Percentiles rank a stretch among this genome's conserved stretches.
These are phyloP conservation scores for Stenogyne calaminthoides DNA, from an alignment of 305 asterid genomes.

Conservation along the genomic window DNA sequence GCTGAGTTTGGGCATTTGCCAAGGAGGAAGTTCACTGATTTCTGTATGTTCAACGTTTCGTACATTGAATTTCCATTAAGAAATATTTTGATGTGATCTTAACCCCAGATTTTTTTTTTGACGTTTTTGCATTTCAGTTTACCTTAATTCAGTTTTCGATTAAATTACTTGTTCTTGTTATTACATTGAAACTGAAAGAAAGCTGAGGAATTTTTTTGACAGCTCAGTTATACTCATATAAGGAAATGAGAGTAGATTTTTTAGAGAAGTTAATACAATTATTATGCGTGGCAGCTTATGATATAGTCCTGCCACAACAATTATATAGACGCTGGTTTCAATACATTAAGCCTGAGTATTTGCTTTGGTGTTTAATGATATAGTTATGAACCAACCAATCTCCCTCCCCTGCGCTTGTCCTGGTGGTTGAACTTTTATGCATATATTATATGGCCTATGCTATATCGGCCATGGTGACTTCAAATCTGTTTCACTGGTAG, in stretches of 20 bases:
- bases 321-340: too few species aligned
- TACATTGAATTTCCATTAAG: neutral
- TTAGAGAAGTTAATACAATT: neutral
- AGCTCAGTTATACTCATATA: neutral
- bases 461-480: conserved; percentile 17
- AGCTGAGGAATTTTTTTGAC: conserved; percentile 5
- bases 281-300: neutral
- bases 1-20: conserved; percentile 93
- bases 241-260: conserved; percentile 1
- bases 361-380: too few species aligned
- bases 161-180: conserved; percentile 3
- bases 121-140: neutral
- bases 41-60: conserved; percentile 48
- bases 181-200: neutral
- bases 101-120: neutral
- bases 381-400: too few species aligned
- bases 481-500: neutral
- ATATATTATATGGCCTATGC: neutral
- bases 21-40: conserved; percentile 66
- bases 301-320: neutral
- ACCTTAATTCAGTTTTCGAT: conserved; percentile 16
- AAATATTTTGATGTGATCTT: conserved; percentile 13
- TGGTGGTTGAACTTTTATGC: neutral
- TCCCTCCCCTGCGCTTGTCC: neutral
- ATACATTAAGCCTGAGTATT: too few species aligned